Evolutionary conservation across 768 basidiomycete species (phyloP).

Genomic region (Amanita muscaria): DNA sequence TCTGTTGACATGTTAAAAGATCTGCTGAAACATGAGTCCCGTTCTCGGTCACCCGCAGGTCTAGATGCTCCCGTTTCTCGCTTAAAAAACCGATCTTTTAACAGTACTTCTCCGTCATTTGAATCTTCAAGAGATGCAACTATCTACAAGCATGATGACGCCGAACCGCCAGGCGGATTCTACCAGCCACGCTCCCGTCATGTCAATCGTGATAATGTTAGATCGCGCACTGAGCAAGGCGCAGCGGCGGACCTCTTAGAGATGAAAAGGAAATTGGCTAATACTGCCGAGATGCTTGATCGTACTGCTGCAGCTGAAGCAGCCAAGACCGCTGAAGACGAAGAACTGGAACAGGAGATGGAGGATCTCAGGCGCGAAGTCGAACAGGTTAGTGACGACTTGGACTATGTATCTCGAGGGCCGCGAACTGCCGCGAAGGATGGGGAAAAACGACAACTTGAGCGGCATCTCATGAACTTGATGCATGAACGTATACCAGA

Average conservation of each 20-base stretch:
- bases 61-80: conserved; percentile 48
- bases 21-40: conserved; percentile 79
- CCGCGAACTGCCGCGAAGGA: conserved; percentile 67
- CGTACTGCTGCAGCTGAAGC: conserved; percentile 56
- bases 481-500: conserved; percentile 91
- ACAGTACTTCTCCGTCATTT: conserved; percentile 38
- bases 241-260: conserved; percentile 68
- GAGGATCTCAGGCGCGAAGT: conserved; percentile 80
- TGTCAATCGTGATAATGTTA: conserved; percentile 75
- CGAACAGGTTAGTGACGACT: conserved; percentile 80
- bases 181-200: conserved; percentile 82
- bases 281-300: conserved; percentile 76
- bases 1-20: conserved; percentile 87
- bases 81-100: conserved; percentile 67
- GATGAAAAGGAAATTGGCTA: conserved; percentile 75
- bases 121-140: conserved; percentile 77
- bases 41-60: conserved; percentile 53
- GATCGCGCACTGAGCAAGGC: conserved; percentile 60
- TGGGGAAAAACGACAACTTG: conserved; percentile 77
- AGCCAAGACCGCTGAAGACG: conserved; percentile 66
- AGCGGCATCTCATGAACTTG: conserved; percentile 76
- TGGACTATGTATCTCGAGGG: conserved; percentile 78
- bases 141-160: conserved; percentile 78
- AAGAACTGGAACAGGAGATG: conserved; percentile 85
- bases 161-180: conserved; percentile 47